Base-by-base conservation (phyloP, 306 rosid genomes). In the Vicia faba region DNA sequence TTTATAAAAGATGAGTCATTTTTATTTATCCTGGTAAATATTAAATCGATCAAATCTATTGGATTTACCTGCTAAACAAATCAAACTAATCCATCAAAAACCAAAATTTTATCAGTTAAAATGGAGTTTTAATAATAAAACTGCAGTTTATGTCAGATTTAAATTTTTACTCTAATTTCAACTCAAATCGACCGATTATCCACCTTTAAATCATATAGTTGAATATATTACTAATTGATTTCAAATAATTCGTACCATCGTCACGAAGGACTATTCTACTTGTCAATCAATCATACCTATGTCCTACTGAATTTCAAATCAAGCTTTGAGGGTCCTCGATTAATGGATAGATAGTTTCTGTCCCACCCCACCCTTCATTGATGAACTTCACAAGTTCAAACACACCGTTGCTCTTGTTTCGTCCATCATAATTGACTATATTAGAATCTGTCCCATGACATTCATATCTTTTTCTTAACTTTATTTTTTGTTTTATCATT, bases 311-410 rank as follows among this genome's bases (percentile, higher is more conserved):
- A 69, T 29, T 63, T 77, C 75, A 63, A 77, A 83, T 78, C 75
- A 66, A 51, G 74, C 29, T 54, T 70, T 80, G 78, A 78, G 69
- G 81, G 68, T 77, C 84, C 80, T 77, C 84, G 78, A 15, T 70
- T 64, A 63, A 60, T 51, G 68, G 77, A 71, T 70, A 20, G 72
- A 71, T 70, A 26, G 72, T 60, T 73, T 18, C 26, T 73, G 82
- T 45, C 86, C 86, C 82, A 80, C 80, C 44, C 79, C 39, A 62
- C 19, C 12, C 48, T 73, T 20, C 58, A 83, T 88, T 78, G 70
- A 81, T 79, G 84, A 78, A 72, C 26, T 70, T 85, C 88, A 77
- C 85, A 82, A 67, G 71, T 62, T 70, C 48, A 75, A 81, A 66
- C 73, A 67, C 78, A 70, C 71, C 83, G 56, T 71, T 49, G 31